These are phyloP conservation scores for Chlorella sp. DNA, from an alignment of 139 green algal species.

Conservation along the genomic window DNA sequence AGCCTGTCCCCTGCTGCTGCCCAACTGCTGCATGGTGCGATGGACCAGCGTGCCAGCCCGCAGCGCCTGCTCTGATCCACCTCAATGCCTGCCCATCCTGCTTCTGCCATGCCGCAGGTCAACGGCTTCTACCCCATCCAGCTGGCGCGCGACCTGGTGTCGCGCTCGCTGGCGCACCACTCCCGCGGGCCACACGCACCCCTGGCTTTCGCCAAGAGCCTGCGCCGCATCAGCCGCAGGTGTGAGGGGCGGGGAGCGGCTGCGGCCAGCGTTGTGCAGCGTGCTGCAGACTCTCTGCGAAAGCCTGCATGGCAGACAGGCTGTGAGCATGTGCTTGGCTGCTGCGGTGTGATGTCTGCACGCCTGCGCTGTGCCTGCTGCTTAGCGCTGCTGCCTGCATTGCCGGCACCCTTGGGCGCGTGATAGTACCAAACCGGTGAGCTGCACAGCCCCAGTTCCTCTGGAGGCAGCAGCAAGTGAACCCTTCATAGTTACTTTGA, in stretches of 20 bases:
- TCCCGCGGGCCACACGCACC: conserved; percentile 49
- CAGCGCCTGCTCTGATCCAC: too few species aligned
- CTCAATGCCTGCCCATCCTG: too few species aligned
- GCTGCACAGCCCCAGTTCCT: too few species aligned
- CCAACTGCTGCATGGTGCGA: not conserved
- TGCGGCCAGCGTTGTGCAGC: not conserved
- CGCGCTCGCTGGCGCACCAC: conserved; percentile 46
- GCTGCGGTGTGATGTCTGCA: not conserved
- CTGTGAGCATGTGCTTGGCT: not conserved
- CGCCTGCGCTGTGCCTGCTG: not conserved
- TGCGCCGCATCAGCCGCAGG: conserved; percentile 66
- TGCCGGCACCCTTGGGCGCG: not conserved
- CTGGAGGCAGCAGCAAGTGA: not conserved
- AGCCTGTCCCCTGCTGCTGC: too few species aligned
- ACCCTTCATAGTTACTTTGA: not conserved
- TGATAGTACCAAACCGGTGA: not conserved
- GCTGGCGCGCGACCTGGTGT: conserved; percentile 64
- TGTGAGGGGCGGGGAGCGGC: conserved; percentile 11
- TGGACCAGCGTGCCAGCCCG: too few species aligned
- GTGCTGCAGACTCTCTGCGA: too few species aligned
- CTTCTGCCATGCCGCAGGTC: not conserved
- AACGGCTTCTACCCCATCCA: conserved; percentile 62
- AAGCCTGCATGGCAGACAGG: too few species aligned
- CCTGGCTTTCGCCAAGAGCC: conserved; percentile 51
- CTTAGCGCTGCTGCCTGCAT: too few species aligned